Conservation (phyloP, 2,329 filamentous ascomycete genomes). For the Talaromyces amestolkiae region DNA sequence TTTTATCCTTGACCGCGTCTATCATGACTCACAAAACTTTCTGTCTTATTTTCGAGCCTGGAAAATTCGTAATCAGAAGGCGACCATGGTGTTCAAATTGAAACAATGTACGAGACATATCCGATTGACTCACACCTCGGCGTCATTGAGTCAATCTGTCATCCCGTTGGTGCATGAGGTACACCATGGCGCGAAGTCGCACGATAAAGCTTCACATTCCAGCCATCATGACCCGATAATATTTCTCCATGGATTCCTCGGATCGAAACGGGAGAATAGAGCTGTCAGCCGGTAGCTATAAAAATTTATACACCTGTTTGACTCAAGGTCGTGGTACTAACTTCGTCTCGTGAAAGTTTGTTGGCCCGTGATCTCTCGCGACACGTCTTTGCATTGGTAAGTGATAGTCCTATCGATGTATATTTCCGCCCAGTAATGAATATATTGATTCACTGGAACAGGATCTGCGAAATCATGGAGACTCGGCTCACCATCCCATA, state of each 20-base stretch:
- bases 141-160: not conserved
- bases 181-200: not conserved
- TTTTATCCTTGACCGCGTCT: not conserved
- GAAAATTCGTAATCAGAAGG: not conserved
- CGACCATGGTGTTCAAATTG: not conserved
- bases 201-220: not conserved
- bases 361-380: not conserved
- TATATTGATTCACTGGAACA: not conserved
- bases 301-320: not conserved
- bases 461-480: conserved; percentile 9
- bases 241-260: conserved; percentile 2
- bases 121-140: not conserved
- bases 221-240: not conserved
- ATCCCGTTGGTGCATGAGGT: not conserved
- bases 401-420: not conserved
- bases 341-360: not conserved
- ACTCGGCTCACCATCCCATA: not conserved
- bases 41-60: too few relatives aligned
- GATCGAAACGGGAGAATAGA: conserved; percentile 2
- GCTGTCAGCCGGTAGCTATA: not conserved
- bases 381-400: not conserved
- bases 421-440: too few relatives aligned
- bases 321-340: not conserved
- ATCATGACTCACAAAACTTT: not conserved
- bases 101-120: not conserved